Evolutionary conservation across 2,329 filamentous ascomycete species (phyloP).

Genomic region (Pseudogymnoascus verrucosus): DNA sequence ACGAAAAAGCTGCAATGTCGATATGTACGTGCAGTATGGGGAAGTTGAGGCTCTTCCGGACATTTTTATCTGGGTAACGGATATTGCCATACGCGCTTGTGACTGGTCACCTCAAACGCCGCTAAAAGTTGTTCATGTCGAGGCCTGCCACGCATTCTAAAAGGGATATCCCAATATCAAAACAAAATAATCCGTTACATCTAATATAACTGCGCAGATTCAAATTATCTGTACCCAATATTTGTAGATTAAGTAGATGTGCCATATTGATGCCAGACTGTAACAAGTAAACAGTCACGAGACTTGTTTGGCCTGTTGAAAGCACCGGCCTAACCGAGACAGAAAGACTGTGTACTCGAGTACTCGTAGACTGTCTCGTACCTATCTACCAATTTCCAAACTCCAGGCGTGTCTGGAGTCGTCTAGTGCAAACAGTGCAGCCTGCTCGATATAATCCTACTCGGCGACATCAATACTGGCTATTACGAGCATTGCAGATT

Average conservation of each 20-base stretch:
- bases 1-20: neutral
- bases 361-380: slow-evolving; percentile 7
- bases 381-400: slow-evolving; percentile 10
- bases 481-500: neutral
- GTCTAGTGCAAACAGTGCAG: slow-evolving; percentile 8
- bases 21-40: slow-evolving; percentile 2
- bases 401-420: slow-evolving; percentile 6
- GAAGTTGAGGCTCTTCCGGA: slow-evolving; percentile 8
- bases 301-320: slow-evolving; percentile 5
- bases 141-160: slow-evolving; percentile 5
- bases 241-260: slow-evolving; percentile 3
- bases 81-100: neutral
- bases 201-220: neutral
- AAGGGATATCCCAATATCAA: slow-evolving; percentile 4
- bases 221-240: neutral
- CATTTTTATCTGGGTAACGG: slow-evolving; percentile 4
- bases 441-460: slow-evolving; percentile 1
- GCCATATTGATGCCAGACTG: slow-evolving; percentile 3
- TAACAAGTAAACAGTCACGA: slow-evolving; percentile 8
- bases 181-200: slow-evolving; percentile 5
- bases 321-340: slow-evolving; percentile 9
- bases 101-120: slow-evolving; percentile 5
- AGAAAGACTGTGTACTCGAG: slow-evolving; percentile 9
- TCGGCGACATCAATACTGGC: neutral
- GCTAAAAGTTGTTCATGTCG: slow-evolving; percentile 9